Percentiles rank a stretch among this genome's conserved stretches.
Conservation (phyloP, 805 yeast genomes). For the Monosporozyma servazzii region DNA sequence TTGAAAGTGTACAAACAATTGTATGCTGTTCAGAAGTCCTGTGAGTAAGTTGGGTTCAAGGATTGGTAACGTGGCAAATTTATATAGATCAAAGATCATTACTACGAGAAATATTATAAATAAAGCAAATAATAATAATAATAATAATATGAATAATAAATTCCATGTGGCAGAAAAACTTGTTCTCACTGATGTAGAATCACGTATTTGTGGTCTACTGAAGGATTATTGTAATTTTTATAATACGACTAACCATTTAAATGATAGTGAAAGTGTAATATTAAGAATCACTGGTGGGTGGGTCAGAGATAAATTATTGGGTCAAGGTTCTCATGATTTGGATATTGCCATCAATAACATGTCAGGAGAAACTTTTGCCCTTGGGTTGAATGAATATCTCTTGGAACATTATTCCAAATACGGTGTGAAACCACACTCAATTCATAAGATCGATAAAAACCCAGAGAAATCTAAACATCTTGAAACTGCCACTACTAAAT, state of each 20-base stretch:
- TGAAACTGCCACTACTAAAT: slow-evolving; percentile 89
- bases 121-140: background rate
- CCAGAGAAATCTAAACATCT: slow-evolving; percentile 95
- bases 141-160: background rate
- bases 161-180: background rate
- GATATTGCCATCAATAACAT: slow-evolving; percentile 83
- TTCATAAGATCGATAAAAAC: slow-evolving; percentile 81
- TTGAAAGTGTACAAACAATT: background rate
- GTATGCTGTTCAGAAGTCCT: background rate
- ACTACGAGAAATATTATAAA: background rate
- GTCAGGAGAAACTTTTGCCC: slow-evolving; percentile 83
- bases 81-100: background rate
- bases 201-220: slow-evolving; percentile 20
- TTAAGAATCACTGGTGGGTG: slow-evolving; percentile 90
- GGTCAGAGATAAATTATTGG: slow-evolving; percentile 91
- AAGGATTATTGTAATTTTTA: slow-evolving; percentile 25
- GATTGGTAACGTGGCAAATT: background rate
- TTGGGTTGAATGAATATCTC: slow-evolving; percentile 46
- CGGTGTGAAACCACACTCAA: slow-evolving; percentile 32
- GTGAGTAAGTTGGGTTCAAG: background rate
- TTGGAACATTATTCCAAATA: slow-evolving; percentile 26
- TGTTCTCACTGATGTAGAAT: slow-evolving; percentile 12
- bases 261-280: slow-evolving; percentile 7
- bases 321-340: slow-evolving; percentile 71
- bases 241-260: slow-evolving; percentile 6